A percentile compares a stretch with the other conserved stretches of the same genome.
Evolutionary conservation across 495 filamentous ascomycete genomes (phyloP).

Genomic region (Pyrenopolyporus hunteri): DNA sequence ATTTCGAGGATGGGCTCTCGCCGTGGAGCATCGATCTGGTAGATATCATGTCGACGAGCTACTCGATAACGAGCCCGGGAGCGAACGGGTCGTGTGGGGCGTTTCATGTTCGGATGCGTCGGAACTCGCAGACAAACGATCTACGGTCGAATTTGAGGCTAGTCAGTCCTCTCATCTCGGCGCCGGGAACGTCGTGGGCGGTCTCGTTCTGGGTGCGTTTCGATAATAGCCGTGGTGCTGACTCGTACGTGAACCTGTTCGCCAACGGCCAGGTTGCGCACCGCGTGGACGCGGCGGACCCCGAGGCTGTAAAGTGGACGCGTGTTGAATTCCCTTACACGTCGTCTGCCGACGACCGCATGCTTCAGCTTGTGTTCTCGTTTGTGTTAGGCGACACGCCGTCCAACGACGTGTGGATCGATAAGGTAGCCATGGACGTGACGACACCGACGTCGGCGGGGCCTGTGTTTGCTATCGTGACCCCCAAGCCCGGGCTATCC

Average conservation of each 20-base stretch:
- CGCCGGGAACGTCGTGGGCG: slow-evolving; percentile 19
- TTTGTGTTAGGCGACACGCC: slow-evolving; percentile 18
- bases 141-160: slow-evolving; percentile 37
- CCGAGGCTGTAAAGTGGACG: slow-evolving; percentile 10
- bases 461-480: background rate
- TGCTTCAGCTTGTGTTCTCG: slow-evolving; percentile 29
- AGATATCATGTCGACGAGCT: slow-evolving; percentile 38
- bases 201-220: slow-evolving; percentile 37
- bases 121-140: slow-evolving; percentile 36
- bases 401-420: slow-evolving; percentile 30
- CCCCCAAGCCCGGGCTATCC: background rate
- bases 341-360: background rate
- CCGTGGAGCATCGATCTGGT: slow-evolving; percentile 42
- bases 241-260: slow-evolving; percentile 23
- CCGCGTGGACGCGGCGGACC: slow-evolving; percentile 18
- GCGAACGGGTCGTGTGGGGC: slow-evolving; percentile 34
- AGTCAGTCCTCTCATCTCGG: slow-evolving; percentile 28
- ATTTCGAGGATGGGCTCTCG: slow-evolving; percentile 39
- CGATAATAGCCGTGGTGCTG: background rate
- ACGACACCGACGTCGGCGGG: background rate
- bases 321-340: slow-evolving; percentile 23
- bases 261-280: slow-evolving; percentile 30
- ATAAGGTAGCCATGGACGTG: slow-evolving; percentile 24
- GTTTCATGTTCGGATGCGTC: slow-evolving; percentile 32
- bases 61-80: slow-evolving; percentile 18